Conservation (phyloP, 495 filamentous ascomycete species). For the Extremus antarcticus region DNA sequence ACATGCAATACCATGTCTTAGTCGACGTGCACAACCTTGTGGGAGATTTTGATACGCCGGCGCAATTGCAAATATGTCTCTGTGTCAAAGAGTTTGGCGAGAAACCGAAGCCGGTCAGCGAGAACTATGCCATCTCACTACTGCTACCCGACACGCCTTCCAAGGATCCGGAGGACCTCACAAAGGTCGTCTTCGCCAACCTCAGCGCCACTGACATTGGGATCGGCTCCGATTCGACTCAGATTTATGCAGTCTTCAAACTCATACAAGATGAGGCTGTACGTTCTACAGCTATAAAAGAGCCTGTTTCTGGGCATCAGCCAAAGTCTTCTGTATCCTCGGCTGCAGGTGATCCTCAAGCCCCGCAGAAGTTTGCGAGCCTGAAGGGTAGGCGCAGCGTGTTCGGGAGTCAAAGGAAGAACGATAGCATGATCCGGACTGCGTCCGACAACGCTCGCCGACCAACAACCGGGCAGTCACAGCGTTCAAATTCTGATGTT, state of each 20-base stretch:
- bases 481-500: constrained; percentile 10
- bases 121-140: constrained; percentile 65
- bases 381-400: constrained; percentile 58
- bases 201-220: constrained; percentile 73
- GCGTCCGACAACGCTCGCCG: constrained; percentile 15
- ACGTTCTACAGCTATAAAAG: constrained; percentile 1
- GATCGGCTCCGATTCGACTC: constrained; percentile 53
- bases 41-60: constrained; percentile 57
- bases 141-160: constrained; percentile 15
- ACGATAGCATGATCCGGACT: constrained; percentile 28
- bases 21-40: constrained; percentile 72
- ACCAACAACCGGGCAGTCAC: constrained; percentile 9
- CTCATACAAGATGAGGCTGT: constrained; percentile 50
- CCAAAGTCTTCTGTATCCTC: constrained; percentile 10
- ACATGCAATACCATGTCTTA: constrained; percentile 72
- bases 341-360: constrained; percentile 24
- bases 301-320: constrained; percentile 1
- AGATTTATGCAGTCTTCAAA: constrained; percentile 73
- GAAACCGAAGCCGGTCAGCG: constrained; percentile 57
- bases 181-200: constrained; percentile 82
- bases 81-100: constrained; percentile 56
- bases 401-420: constrained; percentile 59
- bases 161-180: constrained; percentile 48
- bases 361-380: constrained; percentile 26
- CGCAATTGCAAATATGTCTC: constrained; percentile 70